Evolutionary conservation across 1,139 yeast genomes (phyloP).

Genomic region (Nadsonia starkeyi-henricii): DNA sequence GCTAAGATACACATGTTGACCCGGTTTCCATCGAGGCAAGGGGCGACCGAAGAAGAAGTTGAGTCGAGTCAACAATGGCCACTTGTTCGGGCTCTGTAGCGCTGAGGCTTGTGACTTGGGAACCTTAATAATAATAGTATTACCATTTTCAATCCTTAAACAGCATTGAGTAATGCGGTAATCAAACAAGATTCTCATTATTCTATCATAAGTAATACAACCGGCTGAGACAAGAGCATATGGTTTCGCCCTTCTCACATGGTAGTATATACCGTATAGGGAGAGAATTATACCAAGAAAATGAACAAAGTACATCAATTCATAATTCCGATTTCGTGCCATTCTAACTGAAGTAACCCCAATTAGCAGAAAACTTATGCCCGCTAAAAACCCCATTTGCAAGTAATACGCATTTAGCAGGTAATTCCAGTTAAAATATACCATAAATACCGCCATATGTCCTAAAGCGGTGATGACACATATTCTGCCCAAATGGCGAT

Average conservation of each 20-base stretch:
- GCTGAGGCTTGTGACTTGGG: constrained; percentile 8
- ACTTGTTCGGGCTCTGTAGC: neutral
- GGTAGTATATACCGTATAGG: constrained; percentile 16
- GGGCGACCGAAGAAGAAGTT: constrained; percentile 2
- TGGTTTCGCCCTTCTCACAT: constrained; percentile 15
- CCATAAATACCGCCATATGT: constrained; percentile 13
- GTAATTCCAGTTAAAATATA: constrained; percentile 14
- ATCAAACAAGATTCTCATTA: constrained; percentile 11
- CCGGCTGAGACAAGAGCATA: constrained; percentile 14
- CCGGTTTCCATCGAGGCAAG: constrained; percentile 15
- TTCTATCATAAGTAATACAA: constrained; percentile 16
- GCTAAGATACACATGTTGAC: constrained; percentile 15
- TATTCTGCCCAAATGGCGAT: constrained; percentile 15
- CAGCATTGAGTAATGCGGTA: constrained; percentile 14
- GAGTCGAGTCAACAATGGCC: neutral
- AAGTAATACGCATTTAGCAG: constrained; percentile 13
- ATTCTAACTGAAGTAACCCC: constrained; percentile 12
- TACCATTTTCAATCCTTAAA: constrained; percentile 13
- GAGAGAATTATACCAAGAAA: constrained; percentile 14
- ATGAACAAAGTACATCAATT: constrained; percentile 16
- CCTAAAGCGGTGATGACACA: constrained; percentile 11
- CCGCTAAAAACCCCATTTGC: constrained; percentile 15
- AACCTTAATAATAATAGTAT: constrained; percentile 14
- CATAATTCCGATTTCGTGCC: constrained; percentile 12
- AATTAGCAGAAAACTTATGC: constrained; percentile 12